Base-by-base conservation (phyloP, 495 filamentous ascomycete species). In the Podospora australis region DNA sequence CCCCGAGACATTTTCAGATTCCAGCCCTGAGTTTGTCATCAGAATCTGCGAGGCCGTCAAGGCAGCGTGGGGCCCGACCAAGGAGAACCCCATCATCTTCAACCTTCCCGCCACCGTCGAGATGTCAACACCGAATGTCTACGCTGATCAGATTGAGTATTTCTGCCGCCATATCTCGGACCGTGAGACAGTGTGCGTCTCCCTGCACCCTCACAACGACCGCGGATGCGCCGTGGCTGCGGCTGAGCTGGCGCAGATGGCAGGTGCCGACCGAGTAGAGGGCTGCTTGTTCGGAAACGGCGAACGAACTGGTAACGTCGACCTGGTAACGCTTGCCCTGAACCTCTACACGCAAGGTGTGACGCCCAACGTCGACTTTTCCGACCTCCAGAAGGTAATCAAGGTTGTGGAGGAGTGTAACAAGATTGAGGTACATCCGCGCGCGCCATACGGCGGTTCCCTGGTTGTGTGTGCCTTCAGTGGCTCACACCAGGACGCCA, bases 281-380 rank as follows among this genome's bases (percentile, higher is more conserved):
- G 92, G 92, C 35, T 95, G 88, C 60, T 76, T 96, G 20, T 96
- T 98, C 58, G 91, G 91, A 24, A 96, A 98, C 59, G 92, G 91
- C 32, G 92, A 98, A 72, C 73, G 92, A 44, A 96, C 92, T 3
- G 91, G 92, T 36, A 97, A 97, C 62, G 92, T 98, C 17, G 91
- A 96, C 63, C 77, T 98, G 30, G 90, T 98, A 49, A 96, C 90
- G 10, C 77, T 98, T 35, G 92, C 86, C 22, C 74, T 98, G 35
- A 98, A 98, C 66, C 86, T 98, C 32, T 96, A 96, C 65, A 96
- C 91, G 0, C 92, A 96, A 68, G 92, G 91, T 50, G 82, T 96
- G 49, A 78, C 88, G 53, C 92, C 91, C 4, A 72, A 84, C 1
- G 82, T 96, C 55, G 89, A 97, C 72, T 95, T 96, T 66, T 94